Base-by-base conservation (phyloP, 1,284 basidiomycete species). In the Pseudozyma tsukubaensis region DNA sequence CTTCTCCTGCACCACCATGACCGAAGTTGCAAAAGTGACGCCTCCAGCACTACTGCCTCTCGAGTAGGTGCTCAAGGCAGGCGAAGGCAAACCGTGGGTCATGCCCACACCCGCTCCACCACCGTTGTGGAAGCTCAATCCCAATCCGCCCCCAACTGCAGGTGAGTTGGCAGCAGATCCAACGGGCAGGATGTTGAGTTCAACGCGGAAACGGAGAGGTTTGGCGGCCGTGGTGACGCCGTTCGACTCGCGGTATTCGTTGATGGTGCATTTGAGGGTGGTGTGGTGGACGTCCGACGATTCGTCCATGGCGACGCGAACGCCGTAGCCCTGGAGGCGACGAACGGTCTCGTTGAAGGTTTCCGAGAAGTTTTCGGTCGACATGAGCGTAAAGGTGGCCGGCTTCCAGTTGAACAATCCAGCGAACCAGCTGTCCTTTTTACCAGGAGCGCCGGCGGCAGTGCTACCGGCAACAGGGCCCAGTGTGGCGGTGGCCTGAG, bases 381-480 rank as follows among this genome's bases (percentile, higher is more conserved):
- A 80, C 76, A 80, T 75, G 53, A 84, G 75, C 19, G 71, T 75
- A 84, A 90, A 90, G 14, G 87, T 88, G 16, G 89, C 87, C 0
- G 92, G 90, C 80, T 91, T 93, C 87, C 93, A 91, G 81, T 90
- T 92, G 89, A 97, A 96, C 49, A 97, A 88, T 71, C 91, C 92
- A 55, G 90, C 89, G 75, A 98, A 90, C 95, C 95, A 97, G 61
- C 89, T 90, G 50, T 91, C 89, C 84, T 91, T 92, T 71, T 72
- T 72, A n/a, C 70, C 60, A 9, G 70, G 70, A 29, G 57, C 65
- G 3, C 39, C 43, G 9, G 18, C 50, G n/a, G 39, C 40, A 29
- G 40, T 37, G 59, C 51, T 60, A 3, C 42, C 14, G 29, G 53
- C 11, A 16, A 42, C 50, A 21, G 65, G 51, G 6, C 50, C 51